These are phyloP conservation scores for Hanseniaspora thailandica DNA, from an alignment of 805 yeast species.

Conservation along the genomic window DNA sequence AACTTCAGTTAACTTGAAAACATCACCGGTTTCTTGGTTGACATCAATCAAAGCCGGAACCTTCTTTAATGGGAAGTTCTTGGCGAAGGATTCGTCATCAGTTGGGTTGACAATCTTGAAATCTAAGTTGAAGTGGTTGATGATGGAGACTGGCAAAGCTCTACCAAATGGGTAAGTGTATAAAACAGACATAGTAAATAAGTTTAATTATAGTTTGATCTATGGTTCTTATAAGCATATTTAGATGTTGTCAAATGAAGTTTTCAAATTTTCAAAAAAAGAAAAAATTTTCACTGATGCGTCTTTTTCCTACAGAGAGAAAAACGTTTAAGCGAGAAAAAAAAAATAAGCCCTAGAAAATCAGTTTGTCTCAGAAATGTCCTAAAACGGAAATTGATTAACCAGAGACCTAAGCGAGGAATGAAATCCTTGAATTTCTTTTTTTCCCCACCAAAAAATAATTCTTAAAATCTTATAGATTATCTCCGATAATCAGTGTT, in stretches of 20 bases:
- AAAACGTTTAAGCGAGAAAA: background rate
- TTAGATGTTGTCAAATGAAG: no score
- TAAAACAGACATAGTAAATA: slow-evolving; percentile 47
- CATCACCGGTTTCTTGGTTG: slow-evolving; percentile 30
- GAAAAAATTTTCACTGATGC: background rate
- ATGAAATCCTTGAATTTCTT: no score
- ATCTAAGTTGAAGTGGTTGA: slow-evolving; percentile 51
- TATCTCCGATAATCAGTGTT: no score
- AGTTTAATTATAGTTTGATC: background rate
- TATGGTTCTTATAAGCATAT: background rate
- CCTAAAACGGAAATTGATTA: background rate
- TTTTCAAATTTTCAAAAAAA: no score
- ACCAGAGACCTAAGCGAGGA: background rate
- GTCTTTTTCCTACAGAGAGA: background rate
- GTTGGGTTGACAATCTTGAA: slow-evolving; percentile 29
- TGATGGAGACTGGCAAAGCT: slow-evolving; percentile 38
- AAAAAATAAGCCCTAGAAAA: background rate
- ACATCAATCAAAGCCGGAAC: slow-evolving; percentile 61
- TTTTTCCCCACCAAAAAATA: no score
- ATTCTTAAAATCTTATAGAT: no score
- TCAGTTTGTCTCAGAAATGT: background rate
- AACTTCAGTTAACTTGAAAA: slow-evolving; percentile 53
- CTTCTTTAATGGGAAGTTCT: slow-evolving; percentile 52
- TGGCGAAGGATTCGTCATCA: slow-evolving; percentile 31
- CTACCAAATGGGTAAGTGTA: slow-evolving; percentile 37